These are phyloP conservation scores for Globisporangium okanoganense DNA, from an alignment of 352 stramenopile genomes.

Conservation along the genomic window DNA sequence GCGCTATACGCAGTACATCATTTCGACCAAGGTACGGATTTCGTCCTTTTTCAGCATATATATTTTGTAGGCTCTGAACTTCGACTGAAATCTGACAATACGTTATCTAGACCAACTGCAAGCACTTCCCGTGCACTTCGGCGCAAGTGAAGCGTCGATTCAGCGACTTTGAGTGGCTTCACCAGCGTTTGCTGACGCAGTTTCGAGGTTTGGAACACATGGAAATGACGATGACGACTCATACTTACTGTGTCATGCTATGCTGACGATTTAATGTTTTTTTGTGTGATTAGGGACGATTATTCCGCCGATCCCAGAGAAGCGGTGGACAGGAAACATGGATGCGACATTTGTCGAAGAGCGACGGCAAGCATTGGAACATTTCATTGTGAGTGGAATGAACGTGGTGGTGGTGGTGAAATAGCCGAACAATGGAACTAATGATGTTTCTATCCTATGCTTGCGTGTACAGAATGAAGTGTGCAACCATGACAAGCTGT, in stretches of 20 bases:
- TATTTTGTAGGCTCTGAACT: not conserved
- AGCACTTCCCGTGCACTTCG: constrained; percentile 54
- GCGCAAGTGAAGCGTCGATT: constrained; percentile 86
- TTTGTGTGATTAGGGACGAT: constrained; percentile 54
- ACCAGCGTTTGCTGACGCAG: constrained; percentile 67
- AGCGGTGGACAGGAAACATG: constrained; percentile 87
- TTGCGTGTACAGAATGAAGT: constrained; percentile 73
- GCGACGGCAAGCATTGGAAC: constrained; percentile 77
- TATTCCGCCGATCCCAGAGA: constrained; percentile 86
- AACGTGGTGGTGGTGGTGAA: not conserved
- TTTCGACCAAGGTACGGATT: constrained; percentile 69
- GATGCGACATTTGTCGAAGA: constrained; percentile 89
- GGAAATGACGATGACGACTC: not conserved
- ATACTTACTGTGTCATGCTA: not conserved
- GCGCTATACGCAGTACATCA: constrained; percentile 87
- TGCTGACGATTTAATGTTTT: not conserved
- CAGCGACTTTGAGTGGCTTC: constrained; percentile 90
- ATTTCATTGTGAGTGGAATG: constrained; percentile 71
- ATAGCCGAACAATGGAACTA: not conserved
- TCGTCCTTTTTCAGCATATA: not conserved
- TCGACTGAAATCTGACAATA: not conserved
- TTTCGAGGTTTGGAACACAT: constrained; percentile 55
- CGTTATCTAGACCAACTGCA: constrained; percentile 48
- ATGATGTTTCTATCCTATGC: not conserved
- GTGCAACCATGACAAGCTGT: constrained; percentile 79